Base-by-base conservation (phyloP, 2,329 filamentous ascomycete species). In the Sarocladium strictum region DNA sequence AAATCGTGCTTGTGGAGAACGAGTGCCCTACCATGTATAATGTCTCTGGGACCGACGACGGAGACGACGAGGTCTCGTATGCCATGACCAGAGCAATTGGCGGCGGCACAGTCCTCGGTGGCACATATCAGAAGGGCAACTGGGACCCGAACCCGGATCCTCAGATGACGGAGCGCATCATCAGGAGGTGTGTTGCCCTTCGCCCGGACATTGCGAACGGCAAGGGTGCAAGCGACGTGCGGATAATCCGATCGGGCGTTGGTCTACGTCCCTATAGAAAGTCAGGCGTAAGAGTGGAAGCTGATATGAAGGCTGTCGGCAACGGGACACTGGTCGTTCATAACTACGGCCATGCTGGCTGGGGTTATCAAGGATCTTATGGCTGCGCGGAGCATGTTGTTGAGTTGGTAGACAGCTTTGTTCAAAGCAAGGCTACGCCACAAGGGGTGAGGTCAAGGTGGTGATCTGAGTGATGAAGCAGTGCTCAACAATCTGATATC, bases 1-100 rank as follows among this genome's bases (percentile, higher is more conserved):
- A 97, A 70, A 83, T 89, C n/a, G 88, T 95, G 0, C 68, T 96
- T 0, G 90, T 96, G 21, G 77, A 90, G 55, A 95, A 96, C 69
- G 79, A 79, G 6, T 77, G 80, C 15, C 17, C 9, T 3, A 19
- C 26, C 5, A 52, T 52, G 14, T 21, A 17, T n/a, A 52, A 15
- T n/a, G n/a, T 32, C 26, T 90, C 86, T 12, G 87, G 89, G 40
- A 87, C 84, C 0, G 87, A 90, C 51, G 88, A 93, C 62, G 85
- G 81, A 2, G 73, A 76, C 0, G 84, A 86, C 35, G 91, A 96
- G 69, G 74, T 85, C 3, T 74, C 81, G 56, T 96, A 96, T 66
- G 78, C 88, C 26, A 96, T 96, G 91, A 84, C 84, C 63, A 80
- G 91, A 24, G 88, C 90, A 1, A 79, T 78, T 0, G 80, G 80